These are phyloP conservation scores for Torulaspora gathmanii DNA, from an alignment of 805 yeast genomes.

Conservation along the genomic window DNA sequence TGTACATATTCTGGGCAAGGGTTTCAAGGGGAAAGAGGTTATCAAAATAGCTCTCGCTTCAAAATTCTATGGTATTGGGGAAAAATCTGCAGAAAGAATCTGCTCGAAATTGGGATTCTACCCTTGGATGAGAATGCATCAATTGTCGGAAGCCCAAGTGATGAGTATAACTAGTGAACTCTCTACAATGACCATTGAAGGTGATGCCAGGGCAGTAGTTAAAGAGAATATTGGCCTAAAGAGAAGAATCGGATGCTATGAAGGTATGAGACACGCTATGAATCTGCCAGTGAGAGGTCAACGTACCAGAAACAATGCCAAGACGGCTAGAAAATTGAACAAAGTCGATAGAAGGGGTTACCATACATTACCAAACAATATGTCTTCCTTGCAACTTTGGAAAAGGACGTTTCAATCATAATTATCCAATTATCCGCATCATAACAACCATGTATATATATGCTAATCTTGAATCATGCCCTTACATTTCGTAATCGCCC, in stretches of 20 bases:
- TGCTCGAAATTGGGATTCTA: constrained; percentile 88
- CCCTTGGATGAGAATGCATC: constrained; percentile 92
- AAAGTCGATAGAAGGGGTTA: constrained; percentile 59
- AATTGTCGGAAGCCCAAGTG: constrained; percentile 80
- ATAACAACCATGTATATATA: not conserved
- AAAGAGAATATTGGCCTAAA: constrained; percentile 74
- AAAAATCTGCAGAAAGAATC: constrained; percentile 60
- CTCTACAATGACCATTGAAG: constrained; percentile 76
- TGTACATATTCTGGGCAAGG: constrained; percentile 50
- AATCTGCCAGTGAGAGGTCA: constrained; percentile 87
- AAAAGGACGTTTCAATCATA: not conserved
- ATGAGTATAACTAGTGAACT: constrained; percentile 84
- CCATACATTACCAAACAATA: not conserved
- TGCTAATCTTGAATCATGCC: not conserved
- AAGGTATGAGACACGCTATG: constrained; percentile 83
- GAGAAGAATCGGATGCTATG: constrained; percentile 76
- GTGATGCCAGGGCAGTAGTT: constrained; percentile 66
- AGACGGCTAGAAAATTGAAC: constrained; percentile 83
- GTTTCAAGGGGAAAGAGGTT: constrained; percentile 41
- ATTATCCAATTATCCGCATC: not conserved
- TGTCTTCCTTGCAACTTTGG: not conserved
- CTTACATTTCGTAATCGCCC: constrained; percentile 40
- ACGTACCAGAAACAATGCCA: constrained; percentile 84
- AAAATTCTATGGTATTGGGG: constrained; percentile 85
- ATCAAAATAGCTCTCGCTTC: constrained; percentile 62